These are phyloP conservation scores for Podospora conica DNA, from an alignment of 495 filamentous ascomycete species.

Conservation along the genomic window DNA sequence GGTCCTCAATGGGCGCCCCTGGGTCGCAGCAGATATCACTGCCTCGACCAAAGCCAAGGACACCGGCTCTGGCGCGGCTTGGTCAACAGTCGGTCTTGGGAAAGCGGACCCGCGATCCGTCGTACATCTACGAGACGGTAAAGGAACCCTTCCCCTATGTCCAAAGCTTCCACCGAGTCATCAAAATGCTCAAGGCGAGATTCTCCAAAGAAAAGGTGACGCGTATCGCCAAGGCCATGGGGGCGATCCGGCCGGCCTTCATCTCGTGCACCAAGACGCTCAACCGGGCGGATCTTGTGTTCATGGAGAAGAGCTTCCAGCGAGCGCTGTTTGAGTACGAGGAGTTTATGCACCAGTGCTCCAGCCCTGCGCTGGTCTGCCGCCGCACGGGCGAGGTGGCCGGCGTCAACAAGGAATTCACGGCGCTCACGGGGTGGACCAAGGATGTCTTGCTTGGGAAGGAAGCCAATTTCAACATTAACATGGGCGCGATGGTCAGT, in stretches of 20 bases:
- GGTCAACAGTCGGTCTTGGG: slow-evolving; percentile 47
- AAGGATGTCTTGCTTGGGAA: slow-evolving; percentile 86
- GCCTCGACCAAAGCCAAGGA: slow-evolving; percentile 33
- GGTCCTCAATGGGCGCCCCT: slow-evolving; percentile 16
- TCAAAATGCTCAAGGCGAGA: slow-evolving; percentile 69
- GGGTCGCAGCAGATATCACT: slow-evolving; percentile 21
- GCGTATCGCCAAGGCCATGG: slow-evolving; percentile 78
- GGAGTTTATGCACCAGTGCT: slow-evolving; percentile 78
- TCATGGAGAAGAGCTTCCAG: slow-evolving; percentile 97
- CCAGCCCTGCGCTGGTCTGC: slow-evolving; percentile 86
- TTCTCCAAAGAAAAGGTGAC: slow-evolving; percentile 63
- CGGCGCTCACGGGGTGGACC: slow-evolving; percentile 87
- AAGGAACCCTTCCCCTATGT: slow-evolving; percentile 88
- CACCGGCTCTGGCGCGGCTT: slow-evolving; percentile 35
- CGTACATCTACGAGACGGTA: slow-evolving; percentile 79
- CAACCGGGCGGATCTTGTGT: slow-evolving; percentile 80
- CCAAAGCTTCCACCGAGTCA: slow-evolving; percentile 80
- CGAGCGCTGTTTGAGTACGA: slow-evolving; percentile 88
- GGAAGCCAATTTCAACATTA: slow-evolving; percentile 83
- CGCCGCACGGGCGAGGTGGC: slow-evolving; percentile 89
- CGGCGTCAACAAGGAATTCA: slow-evolving; percentile 89
- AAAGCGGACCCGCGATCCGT: slow-evolving; percentile 60
- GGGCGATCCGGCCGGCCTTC: slow-evolving; percentile 85
- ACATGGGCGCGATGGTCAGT: slow-evolving; percentile 44
- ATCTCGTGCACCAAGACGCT: slow-evolving; percentile 80